Evolutionary conservation across 116 monocot genomes (phyloP).

Genomic region (Posidonia oceanica): DNA sequence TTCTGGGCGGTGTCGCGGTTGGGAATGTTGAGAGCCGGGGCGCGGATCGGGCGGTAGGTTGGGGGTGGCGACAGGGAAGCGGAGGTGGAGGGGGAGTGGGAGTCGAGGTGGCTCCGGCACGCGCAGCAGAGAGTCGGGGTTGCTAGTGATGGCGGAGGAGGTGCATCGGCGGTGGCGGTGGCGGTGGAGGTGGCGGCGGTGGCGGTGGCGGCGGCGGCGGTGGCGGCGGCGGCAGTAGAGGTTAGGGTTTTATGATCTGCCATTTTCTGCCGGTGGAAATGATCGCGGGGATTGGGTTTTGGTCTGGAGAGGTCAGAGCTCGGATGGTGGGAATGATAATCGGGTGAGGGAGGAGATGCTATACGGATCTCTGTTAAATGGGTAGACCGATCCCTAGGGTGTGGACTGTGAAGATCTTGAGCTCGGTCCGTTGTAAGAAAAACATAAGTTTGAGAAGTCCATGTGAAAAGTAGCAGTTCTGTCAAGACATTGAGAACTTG

Average conservation of each 20-base stretch:
- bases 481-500: too few species aligned
- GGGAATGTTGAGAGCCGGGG: constrained; percentile 68
- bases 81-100: constrained; percentile 7
- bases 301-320: not conserved
- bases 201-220: not conserved
- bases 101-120: constrained; percentile 4
- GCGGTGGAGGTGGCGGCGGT: not conserved
- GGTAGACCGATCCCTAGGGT: too few species aligned
- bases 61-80: constrained; percentile 25
- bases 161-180: not conserved
- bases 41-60: constrained; percentile 69
- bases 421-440: too few species aligned
- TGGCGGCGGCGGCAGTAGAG: not conserved
- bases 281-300: not conserved
- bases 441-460: too few species aligned
- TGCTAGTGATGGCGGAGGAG: not conserved
- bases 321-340: not conserved
- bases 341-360: not conserved
- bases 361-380: too few species aligned
- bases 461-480: too few species aligned
- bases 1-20: constrained; percentile 18
- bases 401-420: too few species aligned
- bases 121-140: constrained; percentile 5
- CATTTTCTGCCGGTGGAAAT: not conserved
- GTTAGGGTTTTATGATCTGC: not conserved